Base-by-base conservation (phyloP, 2,329 filamentous ascomycete genomes). In the Beauveria sp. region DNA sequence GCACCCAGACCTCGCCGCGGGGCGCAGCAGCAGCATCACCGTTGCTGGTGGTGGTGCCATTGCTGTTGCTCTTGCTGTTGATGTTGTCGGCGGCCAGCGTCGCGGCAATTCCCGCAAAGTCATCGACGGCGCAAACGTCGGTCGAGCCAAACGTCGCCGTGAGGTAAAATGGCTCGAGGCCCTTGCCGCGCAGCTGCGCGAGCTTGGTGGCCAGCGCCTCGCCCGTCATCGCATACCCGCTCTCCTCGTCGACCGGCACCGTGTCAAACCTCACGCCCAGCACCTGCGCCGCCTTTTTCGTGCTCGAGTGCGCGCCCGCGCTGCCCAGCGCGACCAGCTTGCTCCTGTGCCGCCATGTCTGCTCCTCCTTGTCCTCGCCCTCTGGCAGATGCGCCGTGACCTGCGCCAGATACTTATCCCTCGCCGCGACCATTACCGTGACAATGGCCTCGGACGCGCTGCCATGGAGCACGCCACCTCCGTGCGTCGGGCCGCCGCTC, bases 391-490 rank as follows among this genome's bases (percentile, higher is more conserved):
- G 71, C 5, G 81, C 78, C 0, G 83, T 82, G 9, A 82, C 82
- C 60, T 84, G 81, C 22, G 82, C 79, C 7, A 94, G 80, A 69
- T 89, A 90, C 70, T 89, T 84, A 70, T 97, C 93, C 14, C 92
- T 80, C 0, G 93, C 93, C 2, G 92, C 92, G 2, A 96, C 88
- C 80, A 97, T 89, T 65, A 89, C 87, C 0, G 91, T 96, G 6
- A 94, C 84, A 48, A 96, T 83, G 16, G 92, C 90, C 76, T 97
- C 93, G 62, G 88, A 92, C 0, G 93, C 92, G 40, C 87, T 92
- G 24, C 93, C 92, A 72, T 97, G 92, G 64, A 97, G 94, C n/a
- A 97, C 92, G 37, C 93, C 93, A 22, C 93, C 93, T 44, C 92
- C 92, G 62, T 73, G 72, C 7, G 82, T 85, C n/a, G 85, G 81